These are phyloP conservation scores for Grigorovia humatica DNA, from an alignment of 805 yeast species.

Conservation along the genomic window DNA sequence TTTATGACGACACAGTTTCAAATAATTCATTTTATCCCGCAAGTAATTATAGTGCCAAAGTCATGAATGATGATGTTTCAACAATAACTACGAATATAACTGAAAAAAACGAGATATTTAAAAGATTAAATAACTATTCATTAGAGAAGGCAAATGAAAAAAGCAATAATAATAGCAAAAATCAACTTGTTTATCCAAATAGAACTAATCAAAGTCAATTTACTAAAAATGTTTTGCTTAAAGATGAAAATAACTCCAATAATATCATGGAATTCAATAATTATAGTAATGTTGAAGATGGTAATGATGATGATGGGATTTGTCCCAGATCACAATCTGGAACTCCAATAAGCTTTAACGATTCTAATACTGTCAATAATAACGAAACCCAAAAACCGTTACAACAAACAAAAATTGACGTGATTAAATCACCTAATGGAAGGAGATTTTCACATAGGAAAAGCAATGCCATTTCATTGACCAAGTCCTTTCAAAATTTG, in stretches of 20 bases:
- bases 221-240: no score
- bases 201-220: background rate
- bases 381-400: no score
- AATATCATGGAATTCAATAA: background rate
- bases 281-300: background rate
- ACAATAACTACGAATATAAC: background rate
- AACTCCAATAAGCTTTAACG: background rate
- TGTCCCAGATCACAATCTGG: slow-evolving; percentile 4
- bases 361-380: background rate
- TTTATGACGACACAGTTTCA: slow-evolving; percentile 3
- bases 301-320: background rate
- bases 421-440: background rate
- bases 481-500: slow-evolving; percentile 1
- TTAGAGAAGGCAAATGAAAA: background rate
- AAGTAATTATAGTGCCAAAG: background rate
- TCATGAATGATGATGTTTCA: background rate
- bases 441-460: slow-evolving; percentile 6
- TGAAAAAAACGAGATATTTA: background rate
- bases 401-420: background rate
- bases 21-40: background rate
- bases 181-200: background rate
- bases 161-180: background rate
- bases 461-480: slow-evolving; percentile 7
- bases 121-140: background rate
- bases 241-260: no score